These are phyloP conservation scores for Fistulifera solaris DNA, from an alignment of 108 stramenopile genomes.

Conservation along the genomic window DNA sequence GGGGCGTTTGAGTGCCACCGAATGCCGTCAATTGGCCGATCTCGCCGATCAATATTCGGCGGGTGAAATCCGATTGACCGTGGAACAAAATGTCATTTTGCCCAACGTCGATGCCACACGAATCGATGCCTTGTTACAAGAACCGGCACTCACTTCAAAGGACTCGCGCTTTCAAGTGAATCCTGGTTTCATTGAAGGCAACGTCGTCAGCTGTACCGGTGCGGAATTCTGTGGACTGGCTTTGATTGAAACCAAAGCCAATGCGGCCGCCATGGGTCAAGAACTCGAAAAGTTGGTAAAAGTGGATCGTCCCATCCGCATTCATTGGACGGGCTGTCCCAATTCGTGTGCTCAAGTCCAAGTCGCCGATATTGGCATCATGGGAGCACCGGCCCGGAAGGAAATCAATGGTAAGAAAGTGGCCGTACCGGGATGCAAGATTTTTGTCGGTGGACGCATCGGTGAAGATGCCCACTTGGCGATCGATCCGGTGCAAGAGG, in stretches of 20 bases:
- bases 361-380: conserved; percentile 91
- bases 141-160: conserved; percentile 35
- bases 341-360: conserved; percentile 94
- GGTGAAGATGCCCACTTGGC: conserved; percentile 81
- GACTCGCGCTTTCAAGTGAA: conserved; percentile 49
- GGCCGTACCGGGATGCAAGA: conserved; percentile 89
- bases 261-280: conserved; percentile 57
- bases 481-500: conserved; percentile 57
- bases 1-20: conserved; percentile 69
- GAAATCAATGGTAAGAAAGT: conserved; percentile 73
- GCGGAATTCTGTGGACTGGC: conserved; percentile 90
- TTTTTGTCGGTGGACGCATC: conserved; percentile 84
- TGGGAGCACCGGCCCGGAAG: conserved; percentile 87
- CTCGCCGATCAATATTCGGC: conserved; percentile 79
- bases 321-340: conserved; percentile 96
- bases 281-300: conserved; percentile 75
- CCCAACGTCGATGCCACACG: conserved; percentile 79
- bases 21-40: conserved; percentile 72
- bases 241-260: conserved; percentile 82
- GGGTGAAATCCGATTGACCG: conserved; percentile 90
- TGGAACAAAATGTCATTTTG: conserved; percentile 89
- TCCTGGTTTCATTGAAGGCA: conserved; percentile 75
- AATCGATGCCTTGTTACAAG: conserved; percentile 52
- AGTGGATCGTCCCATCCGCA: conserved; percentile 74
- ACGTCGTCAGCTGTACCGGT: conserved; percentile 89